Base-by-base conservation (phyloP, 2,329 filamentous ascomycete genomes). In the Monosporascus sp. region DNA sequence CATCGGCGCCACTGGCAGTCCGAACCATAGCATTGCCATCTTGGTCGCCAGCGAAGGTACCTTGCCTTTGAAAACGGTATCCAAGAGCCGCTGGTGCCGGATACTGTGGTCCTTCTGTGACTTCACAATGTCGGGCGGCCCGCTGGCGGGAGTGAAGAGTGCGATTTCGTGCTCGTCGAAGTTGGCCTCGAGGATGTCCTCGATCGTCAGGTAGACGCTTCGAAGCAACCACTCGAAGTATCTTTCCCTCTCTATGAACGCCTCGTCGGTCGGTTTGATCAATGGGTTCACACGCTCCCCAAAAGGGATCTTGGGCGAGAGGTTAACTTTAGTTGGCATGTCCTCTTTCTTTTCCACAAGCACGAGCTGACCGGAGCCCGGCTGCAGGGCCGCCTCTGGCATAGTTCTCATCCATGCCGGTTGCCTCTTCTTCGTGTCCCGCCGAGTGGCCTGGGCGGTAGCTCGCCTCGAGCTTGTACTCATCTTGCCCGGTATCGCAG, bases 1-100 rank as follows among this genome's bases (percentile, higher is more conserved):
- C 28, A 74, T 58, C 0, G 77, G 74, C 49, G 72, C 72, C 3
- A 78, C 65, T 0, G 74, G 74, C 6, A 78, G 59, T 1, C 76
- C 77, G 54, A 78, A 79, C 60, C 73, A 78, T 45, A 77, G 64
- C 65, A 77, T 70, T 0, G 75, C 65, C 53, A 80, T 53, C 59
- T 77, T 78, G n/a, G 71, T 68, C 3, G 66, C 65, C 17, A 76
- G 52, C 1, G 65, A 63, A 5, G 63, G 56, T 1, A 54, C 24
- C 7, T 65, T 55, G 5, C 54, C 61, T 9, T 61, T 62, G 54
- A 75, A 73, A 1, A 66, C 64, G 2, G 58, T 60, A 3, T 56
- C 28, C 4, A 75, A 57, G 17, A 74, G 58, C 0, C 54, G 35
- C 3, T 58, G 28, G 57, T 70, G 75, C 11, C 63, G 61, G 18